Conservation (phyloP, 139 green algal species). For the Mesotaenium endlicherianum region DNA sequence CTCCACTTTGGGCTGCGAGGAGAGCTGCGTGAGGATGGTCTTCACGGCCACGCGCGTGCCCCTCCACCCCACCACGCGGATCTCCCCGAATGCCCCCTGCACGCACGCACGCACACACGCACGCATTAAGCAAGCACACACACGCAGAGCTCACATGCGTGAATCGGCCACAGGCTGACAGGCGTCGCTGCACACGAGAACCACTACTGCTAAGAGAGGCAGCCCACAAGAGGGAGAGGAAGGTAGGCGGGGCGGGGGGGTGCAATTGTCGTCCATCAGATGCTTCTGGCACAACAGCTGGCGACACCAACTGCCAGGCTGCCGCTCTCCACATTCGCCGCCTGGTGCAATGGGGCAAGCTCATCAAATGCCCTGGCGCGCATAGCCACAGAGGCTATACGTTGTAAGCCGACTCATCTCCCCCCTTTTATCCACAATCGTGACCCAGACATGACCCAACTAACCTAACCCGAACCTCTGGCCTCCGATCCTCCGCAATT, state of each 20-base stretch:
- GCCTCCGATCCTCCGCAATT: too few species aligned
- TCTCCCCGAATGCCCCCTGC: constrained; percentile 58
- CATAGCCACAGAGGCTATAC: too few species aligned
- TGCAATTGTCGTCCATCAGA: not conserved
- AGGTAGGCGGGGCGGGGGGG: not conserved
- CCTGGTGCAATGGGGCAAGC: too few species aligned
- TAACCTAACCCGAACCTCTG: too few species aligned
- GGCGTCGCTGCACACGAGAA: not conserved
- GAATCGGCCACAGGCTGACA: not conserved
- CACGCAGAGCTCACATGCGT: not conserved
- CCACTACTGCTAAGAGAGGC: not conserved
- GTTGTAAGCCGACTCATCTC: too few species aligned
- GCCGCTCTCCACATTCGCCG: too few species aligned
- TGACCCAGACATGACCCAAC: too few species aligned
- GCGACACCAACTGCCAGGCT: too few species aligned
- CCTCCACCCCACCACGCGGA: constrained; percentile 51
- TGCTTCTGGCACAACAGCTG: too few species aligned
- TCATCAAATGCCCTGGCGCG: too few species aligned
- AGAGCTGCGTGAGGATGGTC: constrained; percentile 32
- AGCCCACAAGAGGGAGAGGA: too few species aligned
- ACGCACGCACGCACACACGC: not conserved
- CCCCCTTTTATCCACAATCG: too few species aligned
- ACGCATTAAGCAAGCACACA: not conserved
- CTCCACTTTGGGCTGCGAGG: constrained; percentile 35
- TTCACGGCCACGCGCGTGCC: constrained; percentile 59